Percentiles rank a stretch among this genome's conserved stretches.
phyloP scores from a whole-genome alignment of 352 stramenopile genomes.

The Peronospora belbahrii region DNA sequence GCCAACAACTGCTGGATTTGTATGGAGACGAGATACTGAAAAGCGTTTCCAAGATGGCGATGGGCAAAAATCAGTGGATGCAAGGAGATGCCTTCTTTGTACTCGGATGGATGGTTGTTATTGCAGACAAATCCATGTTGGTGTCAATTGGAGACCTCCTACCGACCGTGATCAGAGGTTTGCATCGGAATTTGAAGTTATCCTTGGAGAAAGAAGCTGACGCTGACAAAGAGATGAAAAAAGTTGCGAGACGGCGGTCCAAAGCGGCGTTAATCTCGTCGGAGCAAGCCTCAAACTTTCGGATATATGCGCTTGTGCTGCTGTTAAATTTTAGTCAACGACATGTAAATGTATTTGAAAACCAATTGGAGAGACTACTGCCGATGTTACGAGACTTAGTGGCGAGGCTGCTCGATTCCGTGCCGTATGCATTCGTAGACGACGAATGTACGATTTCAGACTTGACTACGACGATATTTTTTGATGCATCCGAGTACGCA shows the following conservation, averaged over 20 bases:
- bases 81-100: conserved; percentile 71
- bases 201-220: not conserved
- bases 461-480: not conserved
- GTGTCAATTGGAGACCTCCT: conserved; percentile 32
- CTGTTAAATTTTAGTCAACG: conserved; percentile 69
- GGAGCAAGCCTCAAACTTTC: conserved; percentile 55
- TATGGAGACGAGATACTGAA: conserved; percentile 32
- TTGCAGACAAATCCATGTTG: conserved; percentile 47
- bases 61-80: conserved; percentile 62
- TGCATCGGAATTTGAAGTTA: conserved; percentile 36
- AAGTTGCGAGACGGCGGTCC: conserved; percentile 1
- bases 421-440: conserved; percentile 3
- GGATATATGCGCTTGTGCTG: conserved; percentile 64
- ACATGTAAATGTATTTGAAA: conserved; percentile 28
- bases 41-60: conserved; percentile 49
- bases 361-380: conserved; percentile 22
- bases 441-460: not conserved
- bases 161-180: conserved; percentile 32
- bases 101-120: conserved; percentile 65
- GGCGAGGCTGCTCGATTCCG: conserved; percentile 18
- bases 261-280: conserved; percentile 21
- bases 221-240: not conserved
- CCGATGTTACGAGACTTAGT: conserved; percentile 35
- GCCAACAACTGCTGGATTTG: conserved; percentile 45
- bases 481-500: conserved; percentile 34